Evolutionary conservation across 352 stramenopile genomes (phyloP).

Genomic region (Globisporangium megalacanthum): DNA sequence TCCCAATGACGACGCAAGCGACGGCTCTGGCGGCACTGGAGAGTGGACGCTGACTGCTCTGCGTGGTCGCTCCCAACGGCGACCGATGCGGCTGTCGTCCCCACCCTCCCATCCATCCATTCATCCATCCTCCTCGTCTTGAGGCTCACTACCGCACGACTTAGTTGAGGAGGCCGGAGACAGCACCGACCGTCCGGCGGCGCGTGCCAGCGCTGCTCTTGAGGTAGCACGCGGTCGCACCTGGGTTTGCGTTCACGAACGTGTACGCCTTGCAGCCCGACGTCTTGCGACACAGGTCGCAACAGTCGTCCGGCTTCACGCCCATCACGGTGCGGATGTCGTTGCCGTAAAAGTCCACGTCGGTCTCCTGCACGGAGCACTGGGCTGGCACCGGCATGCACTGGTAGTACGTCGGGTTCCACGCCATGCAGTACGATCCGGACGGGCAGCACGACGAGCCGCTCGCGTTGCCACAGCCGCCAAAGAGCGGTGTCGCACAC

Average conservation of each 20-base stretch:
- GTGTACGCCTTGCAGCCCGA: conserved; percentile 26
- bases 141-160: background rate
- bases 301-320: conserved; percentile 17
- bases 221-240: conserved; percentile 19
- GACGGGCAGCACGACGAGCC: conserved; percentile 26
- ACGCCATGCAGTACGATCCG: conserved; percentile 41
- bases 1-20: background rate
- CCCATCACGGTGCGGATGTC: conserved; percentile 25
- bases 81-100: background rate
- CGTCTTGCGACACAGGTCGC: conserved; percentile 17
- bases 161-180: too few species aligned
- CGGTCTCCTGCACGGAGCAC: conserved; percentile 27
- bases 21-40: background rate
- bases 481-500: background rate
- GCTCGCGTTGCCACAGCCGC: background rate
- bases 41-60: background rate
- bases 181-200: too few species aligned
- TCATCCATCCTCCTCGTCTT: background rate
- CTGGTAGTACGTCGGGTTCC: conserved; percentile 40
- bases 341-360: conserved; percentile 31
- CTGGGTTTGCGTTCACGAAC: conserved; percentile 22
- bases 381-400: conserved; percentile 22
- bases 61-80: background rate
- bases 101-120: background rate
- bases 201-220: conserved; percentile 10